Base-by-base conservation (phyloP, 306 rosid species). In the Pyrus betulifolia region DNA sequence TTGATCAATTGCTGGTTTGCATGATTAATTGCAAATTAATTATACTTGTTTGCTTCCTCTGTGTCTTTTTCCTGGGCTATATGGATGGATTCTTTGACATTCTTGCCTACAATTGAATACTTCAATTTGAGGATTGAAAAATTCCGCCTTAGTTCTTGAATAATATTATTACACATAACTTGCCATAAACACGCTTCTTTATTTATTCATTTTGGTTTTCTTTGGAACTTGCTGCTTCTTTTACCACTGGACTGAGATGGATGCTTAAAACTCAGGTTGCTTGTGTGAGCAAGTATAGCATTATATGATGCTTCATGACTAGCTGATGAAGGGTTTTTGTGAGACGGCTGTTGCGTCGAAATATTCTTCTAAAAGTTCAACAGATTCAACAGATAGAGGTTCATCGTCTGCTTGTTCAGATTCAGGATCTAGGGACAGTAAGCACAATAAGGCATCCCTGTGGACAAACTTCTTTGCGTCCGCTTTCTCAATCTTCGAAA, bases 401-500 rank as follows among this genome's bases (percentile, higher is more conserved):
- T 86, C 80, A 65, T 79, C 74, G 44, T 86, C 93, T 67, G 84
- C 78, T 82, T 82, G 72, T 83, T 67, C 80, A 21, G 84, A 82
- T 81, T 84, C 86, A 72, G 94, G 79, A 65, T 74, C 90, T 76
- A 76, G 86, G 71, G 83, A 85, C 78, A 82, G 80, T 78, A 84
- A 82, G 84, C 88, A 81, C 86, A 75, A 87, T 86, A 86, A 88
- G 85, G 87, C 88, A 75, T 82, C 93, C 80, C 83, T 84, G 79
- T 91, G 96, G 96, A 87, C 96, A 87, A 86, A 88, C 88, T 84
- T 89, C 85, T 81, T 91, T 80, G 74, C 96, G 75, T 91, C 98
- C 71, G 86, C 89, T 84, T 78, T 91, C 85, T 80, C 93, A 66
- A 81, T 89, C 75, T 86, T 82, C 86, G 96, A 93, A 88, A 80